A percentile compares a stretch with the other conserved stretches of the same genome.
Conservation (phyloP, 2,329 filamentous ascomycete genomes). For the Xylaria sp. region DNA sequence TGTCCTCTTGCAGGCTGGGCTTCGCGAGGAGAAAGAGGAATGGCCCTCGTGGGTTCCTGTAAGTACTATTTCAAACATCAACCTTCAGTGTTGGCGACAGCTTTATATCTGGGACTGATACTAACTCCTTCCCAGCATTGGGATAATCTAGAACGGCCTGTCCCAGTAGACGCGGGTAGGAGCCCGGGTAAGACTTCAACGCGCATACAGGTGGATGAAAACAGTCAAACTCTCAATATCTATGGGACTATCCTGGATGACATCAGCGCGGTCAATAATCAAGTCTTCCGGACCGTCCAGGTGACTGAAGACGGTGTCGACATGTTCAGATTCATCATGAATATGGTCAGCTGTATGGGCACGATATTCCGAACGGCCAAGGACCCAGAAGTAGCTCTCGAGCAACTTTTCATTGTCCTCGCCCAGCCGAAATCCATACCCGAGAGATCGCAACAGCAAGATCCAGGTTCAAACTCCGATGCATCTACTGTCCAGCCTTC, state of each 20-base stretch:
- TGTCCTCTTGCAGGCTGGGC: constrained; percentile 28
- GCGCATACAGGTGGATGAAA: constrained; percentile 16
- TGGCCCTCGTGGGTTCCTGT: constrained; percentile 34
- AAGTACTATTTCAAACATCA: neutral
- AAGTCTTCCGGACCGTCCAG: constrained; percentile 15
- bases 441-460: neutral
- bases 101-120: neutral
- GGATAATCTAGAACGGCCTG: constrained; percentile 20
- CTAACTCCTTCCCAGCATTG: constrained; percentile 22
- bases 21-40: constrained; percentile 18
- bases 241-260: constrained; percentile 18
- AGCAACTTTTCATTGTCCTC: constrained; percentile 28
- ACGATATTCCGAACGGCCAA: neutral
- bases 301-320: constrained; percentile 17
- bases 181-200: constrained; percentile 2
- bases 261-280: constrained; percentile 5
- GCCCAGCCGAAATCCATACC: constrained; percentile 8
- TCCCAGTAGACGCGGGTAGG: constrained; percentile 7
- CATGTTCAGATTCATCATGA: constrained; percentile 6
- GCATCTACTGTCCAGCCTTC: too few relatives aligned
- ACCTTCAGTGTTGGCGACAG: neutral
- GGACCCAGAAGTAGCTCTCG: constrained; percentile 21
- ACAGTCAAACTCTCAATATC: constrained; percentile 9
- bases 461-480: neutral
- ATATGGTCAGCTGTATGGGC: neutral